phyloP scores from a whole-genome alignment of 306 rosid species.

The Biancaea sappan region DNA sequence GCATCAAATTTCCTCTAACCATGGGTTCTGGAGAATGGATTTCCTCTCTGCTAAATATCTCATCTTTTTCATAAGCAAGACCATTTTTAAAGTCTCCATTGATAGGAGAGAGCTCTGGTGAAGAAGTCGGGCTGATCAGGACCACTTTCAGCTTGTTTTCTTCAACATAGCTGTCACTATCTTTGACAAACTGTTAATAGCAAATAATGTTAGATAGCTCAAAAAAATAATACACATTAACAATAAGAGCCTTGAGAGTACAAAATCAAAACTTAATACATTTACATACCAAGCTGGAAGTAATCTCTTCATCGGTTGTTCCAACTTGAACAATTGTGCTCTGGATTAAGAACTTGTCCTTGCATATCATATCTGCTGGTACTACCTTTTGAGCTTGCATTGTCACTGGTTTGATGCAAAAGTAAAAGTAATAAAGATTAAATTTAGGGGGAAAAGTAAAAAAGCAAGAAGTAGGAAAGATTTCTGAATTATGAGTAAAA shows the following conservation, averaged over 20 bases:
- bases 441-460: not conserved
- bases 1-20: conserved; percentile 52
- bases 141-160: conserved; percentile 81
- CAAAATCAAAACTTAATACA: conserved; percentile 27
- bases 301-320: conserved; percentile 66
- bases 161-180: conserved; percentile 58
- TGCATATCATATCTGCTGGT: conserved; percentile 75
- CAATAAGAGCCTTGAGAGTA: conserved; percentile 23
- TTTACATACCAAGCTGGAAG: conserved; percentile 70
- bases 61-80: conserved; percentile 46
- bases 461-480: conserved; percentile 5
- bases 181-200: conserved; percentile 71
- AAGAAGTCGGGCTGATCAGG: conserved; percentile 59
- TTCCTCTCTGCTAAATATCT: conserved; percentile 40
- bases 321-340: conserved; percentile 64
- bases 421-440: conserved; percentile 1
- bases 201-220: conserved; percentile 25
- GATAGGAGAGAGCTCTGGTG: conserved; percentile 61
- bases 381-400: conserved; percentile 74
- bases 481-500: not conserved
- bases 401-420: conserved; percentile 61
- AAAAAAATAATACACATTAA: conserved; percentile 28
- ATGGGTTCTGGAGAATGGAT: conserved; percentile 37
- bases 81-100: conserved; percentile 57
- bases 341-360: conserved; percentile 90